Evolutionary conservation across 176 grass and related monocot species (phyloP).

Genomic region (Otatea glauca): DNA sequence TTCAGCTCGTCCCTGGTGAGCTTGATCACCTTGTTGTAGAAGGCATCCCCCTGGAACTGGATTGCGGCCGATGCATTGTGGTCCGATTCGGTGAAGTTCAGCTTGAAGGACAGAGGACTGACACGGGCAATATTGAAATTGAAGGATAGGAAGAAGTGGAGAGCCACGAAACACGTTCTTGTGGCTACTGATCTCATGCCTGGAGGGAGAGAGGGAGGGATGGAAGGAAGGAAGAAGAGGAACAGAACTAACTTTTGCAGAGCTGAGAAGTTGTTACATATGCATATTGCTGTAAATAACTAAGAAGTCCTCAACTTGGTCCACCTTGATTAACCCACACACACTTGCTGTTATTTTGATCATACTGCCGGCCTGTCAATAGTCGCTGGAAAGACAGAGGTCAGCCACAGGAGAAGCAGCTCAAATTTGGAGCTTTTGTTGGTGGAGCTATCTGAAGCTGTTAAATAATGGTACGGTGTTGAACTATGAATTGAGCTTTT

Average conservation of each 20-base stretch:
- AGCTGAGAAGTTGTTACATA: slow-evolving; percentile 35
- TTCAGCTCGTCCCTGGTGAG: slow-evolving; percentile 60
- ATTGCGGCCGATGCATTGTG: slow-evolving; percentile 4
- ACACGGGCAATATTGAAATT: background rate
- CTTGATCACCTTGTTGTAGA: slow-evolving; percentile 54
- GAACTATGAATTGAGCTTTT: slow-evolving; percentile 10
- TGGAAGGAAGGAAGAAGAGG: background rate
- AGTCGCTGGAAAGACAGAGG: slow-evolving; percentile 38
- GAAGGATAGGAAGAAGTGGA: slow-evolving; percentile 32
- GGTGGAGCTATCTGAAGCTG: slow-evolving; percentile 8
- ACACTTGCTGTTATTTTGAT: slow-evolving; percentile 9
- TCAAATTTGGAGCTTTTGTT: slow-evolving; percentile 36
- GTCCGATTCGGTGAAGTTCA: slow-evolving; percentile 55
- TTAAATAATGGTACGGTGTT: slow-evolving; percentile 38
- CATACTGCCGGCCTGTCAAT: slow-evolving; percentile 37
- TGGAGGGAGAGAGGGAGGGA: slow-evolving; percentile 20
- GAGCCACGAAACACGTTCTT: slow-evolving; percentile 29
- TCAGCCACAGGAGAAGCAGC: slow-evolving; percentile 24
- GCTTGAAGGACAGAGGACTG: slow-evolving; percentile 49
- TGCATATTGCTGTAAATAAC: slow-evolving; percentile 37
- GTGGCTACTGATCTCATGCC: slow-evolving; percentile 48
- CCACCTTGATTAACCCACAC: slow-evolving; percentile 17
- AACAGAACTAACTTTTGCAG: slow-evolving; percentile 18
- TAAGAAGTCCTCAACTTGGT: slow-evolving; percentile 30
- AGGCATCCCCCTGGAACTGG: slow-evolving; percentile 57